phyloP scores from a whole-genome alignment of 257 asterid species.

The Penstemon newberryi region DNA sequence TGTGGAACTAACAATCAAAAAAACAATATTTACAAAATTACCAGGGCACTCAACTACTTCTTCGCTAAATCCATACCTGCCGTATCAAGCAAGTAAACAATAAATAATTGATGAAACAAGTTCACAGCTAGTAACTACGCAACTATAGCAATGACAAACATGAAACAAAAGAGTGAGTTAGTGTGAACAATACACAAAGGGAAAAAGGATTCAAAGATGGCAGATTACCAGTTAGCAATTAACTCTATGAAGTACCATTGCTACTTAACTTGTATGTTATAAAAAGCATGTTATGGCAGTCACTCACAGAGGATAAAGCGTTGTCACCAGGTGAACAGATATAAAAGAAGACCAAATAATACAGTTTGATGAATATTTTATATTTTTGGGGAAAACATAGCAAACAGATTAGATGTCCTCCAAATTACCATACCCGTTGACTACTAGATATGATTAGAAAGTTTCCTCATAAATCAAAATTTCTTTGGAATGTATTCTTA shows the following conservation, averaged over 20 bases:
- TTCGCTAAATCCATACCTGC: slow-evolving; percentile 88
- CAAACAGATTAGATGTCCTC: background rate
- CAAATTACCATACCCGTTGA: background rate
- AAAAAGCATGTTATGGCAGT: too few relatives aligned
- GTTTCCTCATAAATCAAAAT: slow-evolving; percentile 16
- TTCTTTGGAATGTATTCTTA: slow-evolving; percentile 44
- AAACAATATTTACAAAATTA: slow-evolving; percentile 36
- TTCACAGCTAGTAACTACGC: slow-evolving; percentile 6
- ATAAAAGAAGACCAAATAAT: slow-evolving; percentile 4
- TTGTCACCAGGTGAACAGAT: background rate
- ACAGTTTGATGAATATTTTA: slow-evolving; percentile 1
- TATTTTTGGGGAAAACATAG: background rate
- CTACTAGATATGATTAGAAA: background rate
- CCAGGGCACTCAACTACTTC: slow-evolving; percentile 93
- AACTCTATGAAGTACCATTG: slow-evolving; percentile 11
- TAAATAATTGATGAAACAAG: slow-evolving; percentile 25
- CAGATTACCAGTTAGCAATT: background rate
- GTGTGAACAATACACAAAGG: background rate
- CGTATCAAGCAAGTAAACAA: slow-evolving; percentile 33
- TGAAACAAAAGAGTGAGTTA: background rate
- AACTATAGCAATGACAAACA: slow-evolving; percentile 15
- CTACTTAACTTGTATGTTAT: slow-evolving; percentile 4
- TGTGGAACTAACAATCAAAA: slow-evolving; percentile 3
- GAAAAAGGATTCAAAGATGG: slow-evolving; percentile 21
- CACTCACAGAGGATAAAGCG: too few relatives aligned